These are phyloP conservation scores for Pythium monospermum DNA, from an alignment of 352 stramenopile genomes.

Conservation along the genomic window DNA sequence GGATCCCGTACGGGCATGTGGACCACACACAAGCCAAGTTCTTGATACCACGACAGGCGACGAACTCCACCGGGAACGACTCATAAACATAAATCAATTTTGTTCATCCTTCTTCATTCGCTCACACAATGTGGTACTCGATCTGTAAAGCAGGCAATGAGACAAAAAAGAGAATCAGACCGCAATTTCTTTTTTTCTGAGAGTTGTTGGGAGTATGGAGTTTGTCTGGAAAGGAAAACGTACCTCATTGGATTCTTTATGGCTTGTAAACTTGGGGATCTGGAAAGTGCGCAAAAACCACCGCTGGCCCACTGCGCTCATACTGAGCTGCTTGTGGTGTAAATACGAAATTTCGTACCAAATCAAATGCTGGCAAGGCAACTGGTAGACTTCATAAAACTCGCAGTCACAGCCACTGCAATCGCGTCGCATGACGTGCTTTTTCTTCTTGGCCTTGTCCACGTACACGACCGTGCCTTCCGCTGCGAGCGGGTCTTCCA, in stretches of 20 bases:
- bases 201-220: no score
- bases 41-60: no score
- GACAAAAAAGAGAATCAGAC: background rate
- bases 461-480: constrained; percentile 43
- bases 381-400: constrained; percentile 58
- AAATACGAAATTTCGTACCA: constrained; percentile 66
- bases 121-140: constrained; percentile 60
- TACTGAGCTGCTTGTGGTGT: constrained; percentile 57
- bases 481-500: constrained; percentile 13
- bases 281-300: constrained; percentile 75
- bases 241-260: constrained; percentile 70
- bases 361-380: constrained; percentile 70
- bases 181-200: no score
- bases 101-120: background rate
- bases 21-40: no score
- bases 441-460: constrained; percentile 53
- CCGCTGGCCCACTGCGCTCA: constrained; percentile 47
- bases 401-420: constrained; percentile 59
- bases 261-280: constrained; percentile 42
- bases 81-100: background rate
- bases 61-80: no score
- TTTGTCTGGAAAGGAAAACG: constrained; percentile 1
- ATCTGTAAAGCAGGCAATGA: no score
- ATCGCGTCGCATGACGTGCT: constrained; percentile 52
- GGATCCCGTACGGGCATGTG: no score